Percentiles rank a stretch among this genome's conserved stretches.
phyloP scores from a whole-genome alignment of 1,284 basidiomycete genomes.

The Coniferiporia weirii region DNA sequence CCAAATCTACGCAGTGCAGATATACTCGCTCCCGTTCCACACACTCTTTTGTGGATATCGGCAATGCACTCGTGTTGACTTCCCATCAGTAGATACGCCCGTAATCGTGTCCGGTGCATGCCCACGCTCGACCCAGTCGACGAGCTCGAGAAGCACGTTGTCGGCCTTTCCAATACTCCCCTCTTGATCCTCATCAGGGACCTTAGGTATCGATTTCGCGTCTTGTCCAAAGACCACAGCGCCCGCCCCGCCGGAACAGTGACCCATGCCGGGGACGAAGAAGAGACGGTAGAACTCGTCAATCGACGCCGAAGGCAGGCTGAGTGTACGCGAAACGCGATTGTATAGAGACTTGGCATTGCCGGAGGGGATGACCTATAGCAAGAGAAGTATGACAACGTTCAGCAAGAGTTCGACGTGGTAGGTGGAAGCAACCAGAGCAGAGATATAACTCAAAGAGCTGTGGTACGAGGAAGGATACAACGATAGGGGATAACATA shows the following conservation, averaged over 20 bases:
- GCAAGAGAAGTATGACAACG: neutral
- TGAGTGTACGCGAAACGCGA: slow-evolving; percentile 26
- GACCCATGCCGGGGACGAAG: slow-evolving; percentile 38
- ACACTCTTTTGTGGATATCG: slow-evolving; percentile 22
- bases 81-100: slow-evolving; percentile 23
- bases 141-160: slow-evolving; percentile 35
- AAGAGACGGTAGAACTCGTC: slow-evolving; percentile 36
- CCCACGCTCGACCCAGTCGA: slow-evolving; percentile 38
- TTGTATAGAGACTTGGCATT: slow-evolving; percentile 33
- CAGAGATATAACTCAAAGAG: neutral
- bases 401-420: neutral
- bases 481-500: slow-evolving; percentile 1
- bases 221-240: slow-evolving; percentile 24
- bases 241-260: slow-evolving; percentile 27
- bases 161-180: slow-evolving; percentile 17
- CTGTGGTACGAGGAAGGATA: neutral
- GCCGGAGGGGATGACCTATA: slow-evolving; percentile 31
- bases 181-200: neutral
- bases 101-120: slow-evolving; percentile 31
- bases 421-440: too few relatives aligned
- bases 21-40: slow-evolving; percentile 12
- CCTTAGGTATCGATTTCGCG: neutral
- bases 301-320: slow-evolving; percentile 23
- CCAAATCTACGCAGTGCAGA: neutral
- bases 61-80: slow-evolving; percentile 19